A percentile compares a stretch with the other conserved stretches of the same genome.
phyloP scores from a whole-genome alignment of 1,139 yeast genomes.

The Suhomyces bribrorum region DNA sequence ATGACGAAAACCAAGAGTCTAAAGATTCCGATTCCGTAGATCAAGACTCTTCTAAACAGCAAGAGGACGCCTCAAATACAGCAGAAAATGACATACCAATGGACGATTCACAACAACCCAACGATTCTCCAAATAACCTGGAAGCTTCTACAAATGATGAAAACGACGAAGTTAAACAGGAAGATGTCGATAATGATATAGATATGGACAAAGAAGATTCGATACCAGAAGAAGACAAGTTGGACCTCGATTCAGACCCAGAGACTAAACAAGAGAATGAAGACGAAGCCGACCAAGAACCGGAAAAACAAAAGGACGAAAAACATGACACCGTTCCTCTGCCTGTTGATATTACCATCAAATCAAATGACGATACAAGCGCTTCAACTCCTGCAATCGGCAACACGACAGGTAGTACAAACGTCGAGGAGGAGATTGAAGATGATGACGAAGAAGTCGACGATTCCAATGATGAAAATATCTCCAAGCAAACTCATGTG shows the following conservation, averaged over 20 bases:
- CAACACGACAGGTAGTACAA: too few relatives aligned
- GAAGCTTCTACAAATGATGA: constrained; percentile 10
- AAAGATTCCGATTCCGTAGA: constrained; percentile 1
- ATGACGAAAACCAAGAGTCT: neutral
- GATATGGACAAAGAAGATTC: constrained; percentile 1
- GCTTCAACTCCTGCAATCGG: constrained; percentile 5
- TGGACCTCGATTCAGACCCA: neutral
- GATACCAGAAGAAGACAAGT: constrained; percentile 1
- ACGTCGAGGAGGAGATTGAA: constrained; percentile 8
- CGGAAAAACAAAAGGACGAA: constrained; percentile 1
- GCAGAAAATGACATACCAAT: constrained; percentile 8
- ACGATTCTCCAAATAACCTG: constrained; percentile 6
- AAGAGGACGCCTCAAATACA: neutral
- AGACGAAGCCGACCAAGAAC: neutral
- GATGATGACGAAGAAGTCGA: constrained; percentile 12
- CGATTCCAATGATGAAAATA: constrained; percentile 7
- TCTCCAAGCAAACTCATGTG: constrained; percentile 69
- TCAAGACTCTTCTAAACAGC: neutral
- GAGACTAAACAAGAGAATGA: neutral
- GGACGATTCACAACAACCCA: constrained; percentile 6
- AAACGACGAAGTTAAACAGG: constrained; percentile 2
- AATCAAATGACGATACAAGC: constrained; percentile 1
- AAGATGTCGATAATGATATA: constrained; percentile 1
- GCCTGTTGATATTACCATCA: neutral
- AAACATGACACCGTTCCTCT: too few relatives aligned